A percentile compares a stretch with the other conserved stretches of the same genome.
These are phyloP conservation scores for Cladosporium cucumerinum DNA, from an alignment of 2,329 filamentous ascomycete genomes.

Conservation along the genomic window DNA sequence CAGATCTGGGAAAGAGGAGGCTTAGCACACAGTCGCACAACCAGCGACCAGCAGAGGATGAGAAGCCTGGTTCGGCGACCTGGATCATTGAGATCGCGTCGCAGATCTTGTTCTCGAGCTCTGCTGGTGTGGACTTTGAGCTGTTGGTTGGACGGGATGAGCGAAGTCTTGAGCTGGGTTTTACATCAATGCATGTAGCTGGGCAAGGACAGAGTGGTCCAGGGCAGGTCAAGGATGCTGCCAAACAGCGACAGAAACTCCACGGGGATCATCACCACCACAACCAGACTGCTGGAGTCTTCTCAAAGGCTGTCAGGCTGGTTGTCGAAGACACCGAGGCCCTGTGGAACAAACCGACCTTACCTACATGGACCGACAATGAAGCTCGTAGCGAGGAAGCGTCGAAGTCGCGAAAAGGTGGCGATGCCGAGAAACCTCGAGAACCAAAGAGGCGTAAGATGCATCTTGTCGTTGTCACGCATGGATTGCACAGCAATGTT, in stretches of 20 bases:
- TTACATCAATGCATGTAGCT: constrained; percentile 45
- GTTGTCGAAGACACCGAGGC: constrained; percentile 83
- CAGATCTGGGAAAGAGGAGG: constrained; percentile 33
- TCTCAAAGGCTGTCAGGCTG: constrained; percentile 74
- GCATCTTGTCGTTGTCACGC: constrained; percentile 87
- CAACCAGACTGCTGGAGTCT: constrained; percentile 70
- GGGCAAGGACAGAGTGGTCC: constrained; percentile 53
- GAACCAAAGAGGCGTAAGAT: constrained; percentile 67
- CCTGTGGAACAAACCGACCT: constrained; percentile 85
- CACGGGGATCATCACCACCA: constrained; percentile 43
- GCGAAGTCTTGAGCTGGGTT: constrained; percentile 70
- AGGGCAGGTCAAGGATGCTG: constrained; percentile 66
- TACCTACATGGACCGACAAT: constrained; percentile 60
- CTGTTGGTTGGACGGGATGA: constrained; percentile 80
- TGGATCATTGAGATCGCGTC: constrained; percentile 92
- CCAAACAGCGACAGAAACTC: constrained; percentile 43
- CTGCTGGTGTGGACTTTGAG: constrained; percentile 84
- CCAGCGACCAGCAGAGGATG: constrained; percentile 30
- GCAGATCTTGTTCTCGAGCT: constrained; percentile 89
- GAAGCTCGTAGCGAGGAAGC: constrained; percentile 23
- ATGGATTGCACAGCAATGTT: constrained; percentile 92
- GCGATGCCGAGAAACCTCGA: constrained; percentile 20
- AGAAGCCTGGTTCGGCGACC: constrained; percentile 59
- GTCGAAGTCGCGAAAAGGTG: constrained; percentile 15
- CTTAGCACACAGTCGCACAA: constrained; percentile 34